Conservation (phyloP, 495 filamentous ascomycete genomes). For the Tuber melanosporum region DNA sequence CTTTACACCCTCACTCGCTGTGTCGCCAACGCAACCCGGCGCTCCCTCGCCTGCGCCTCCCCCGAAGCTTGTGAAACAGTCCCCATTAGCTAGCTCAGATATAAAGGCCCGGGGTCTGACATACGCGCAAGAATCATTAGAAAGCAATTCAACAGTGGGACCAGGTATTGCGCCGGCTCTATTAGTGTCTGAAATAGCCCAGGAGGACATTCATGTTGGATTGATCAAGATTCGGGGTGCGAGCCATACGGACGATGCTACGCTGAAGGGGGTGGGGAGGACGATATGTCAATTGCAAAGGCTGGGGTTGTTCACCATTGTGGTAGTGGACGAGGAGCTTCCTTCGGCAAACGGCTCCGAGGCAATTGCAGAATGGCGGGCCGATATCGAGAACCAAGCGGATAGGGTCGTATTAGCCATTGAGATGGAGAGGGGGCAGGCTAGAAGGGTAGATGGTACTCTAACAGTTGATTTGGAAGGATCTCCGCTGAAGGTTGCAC, state of each 20-base stretch:
- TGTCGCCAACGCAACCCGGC: not conserved
- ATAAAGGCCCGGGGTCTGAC: constrained; percentile 24
- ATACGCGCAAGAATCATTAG: constrained; percentile 23
- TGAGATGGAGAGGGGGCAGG: constrained; percentile 57
- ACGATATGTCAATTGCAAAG: constrained; percentile 76
- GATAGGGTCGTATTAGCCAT: constrained; percentile 70
- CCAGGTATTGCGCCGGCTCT: not conserved
- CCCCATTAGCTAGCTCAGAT: constrained; percentile 24
- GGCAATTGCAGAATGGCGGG: constrained; percentile 43
- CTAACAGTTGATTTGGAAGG: constrained; percentile 31
- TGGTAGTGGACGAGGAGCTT: constrained; percentile 61
- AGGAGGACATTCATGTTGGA: constrained; percentile 65
- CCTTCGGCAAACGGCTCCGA: constrained; percentile 4
- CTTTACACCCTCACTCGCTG: constrained; percentile 50
- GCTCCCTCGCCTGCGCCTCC: constrained; percentile 13
- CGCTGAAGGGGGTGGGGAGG: constrained; percentile 66
- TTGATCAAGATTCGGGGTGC: constrained; percentile 76
- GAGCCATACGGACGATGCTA: constrained; percentile 59
- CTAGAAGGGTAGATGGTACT: constrained; percentile 62
- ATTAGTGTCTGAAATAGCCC: constrained; percentile 35
- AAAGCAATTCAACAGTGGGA: constrained; percentile 24
- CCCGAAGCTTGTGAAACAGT: constrained; percentile 22
- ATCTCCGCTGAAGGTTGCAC: constrained; percentile 46
- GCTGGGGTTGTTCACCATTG: constrained; percentile 70
- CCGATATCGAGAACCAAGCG: constrained; percentile 55